Evolutionary conservation across 176 grass and related monocot genomes (phyloP), one percentile per base, ranked within the genome.

Genomic region (Phragmites australis): DNA sequence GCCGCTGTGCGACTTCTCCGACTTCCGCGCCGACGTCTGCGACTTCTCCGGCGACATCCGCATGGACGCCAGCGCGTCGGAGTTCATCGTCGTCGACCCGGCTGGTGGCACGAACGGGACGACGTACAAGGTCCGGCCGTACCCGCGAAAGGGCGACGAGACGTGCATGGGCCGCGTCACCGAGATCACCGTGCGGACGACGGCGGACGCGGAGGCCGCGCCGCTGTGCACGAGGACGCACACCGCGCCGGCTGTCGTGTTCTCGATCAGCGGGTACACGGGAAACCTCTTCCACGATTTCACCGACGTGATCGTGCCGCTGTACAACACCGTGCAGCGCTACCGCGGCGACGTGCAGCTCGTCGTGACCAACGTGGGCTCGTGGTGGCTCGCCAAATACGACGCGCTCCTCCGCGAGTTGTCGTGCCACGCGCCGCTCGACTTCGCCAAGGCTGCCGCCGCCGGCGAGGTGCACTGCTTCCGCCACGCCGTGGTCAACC

Each of bases 241-340:
- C 65, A 14, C 37, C 0, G 30, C 79, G 8, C 84, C 96, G 0
- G 96, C 86, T 2, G 67, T 99, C 9, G 71, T 87, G 26, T 99
- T 99, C 81, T 91, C 96, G 0, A 85, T 89, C 39, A 85, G 90
- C 76, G 96, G 96, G 22, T 95, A 99, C 90, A 91, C 96, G 2
- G 96, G 96, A 23, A 95, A 99, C 82, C 88, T 99, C 68, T 99
- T 99, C 87, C 96, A 99, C 85, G 96, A 99, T 89, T 99, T 99
- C 88, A 89, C 90, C 43, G 92, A 99, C 83, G 90, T 99, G 56
- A 67, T 99, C 0, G 83, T 99, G 10, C 96, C 96, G 21, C 85
- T 99, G 5, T 99, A 82, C 90, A 85, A 89, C 55, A 90, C 90
- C 8, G 83, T 50, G 44, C 74, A 31, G 15, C 86, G 84, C 1